phyloP scores from a whole-genome alignment of 2,329 filamentous ascomycete species.

The Helminthosporium solani region DNA sequence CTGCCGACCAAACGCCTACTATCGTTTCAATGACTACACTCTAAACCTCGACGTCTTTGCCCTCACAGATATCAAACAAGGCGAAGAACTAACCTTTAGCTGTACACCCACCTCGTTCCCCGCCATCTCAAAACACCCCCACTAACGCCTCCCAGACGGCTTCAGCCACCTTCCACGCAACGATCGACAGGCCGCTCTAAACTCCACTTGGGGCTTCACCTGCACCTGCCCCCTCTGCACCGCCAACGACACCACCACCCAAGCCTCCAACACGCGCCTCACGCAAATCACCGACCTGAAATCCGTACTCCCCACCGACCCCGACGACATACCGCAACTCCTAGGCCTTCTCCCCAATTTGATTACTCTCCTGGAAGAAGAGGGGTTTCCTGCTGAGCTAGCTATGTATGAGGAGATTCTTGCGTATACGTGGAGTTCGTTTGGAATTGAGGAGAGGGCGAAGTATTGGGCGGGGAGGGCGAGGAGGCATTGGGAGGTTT shows the following conservation, averaged over 20 bases:
- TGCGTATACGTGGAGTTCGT: conserved; percentile 32
- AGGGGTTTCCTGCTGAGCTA: conserved; percentile 25
- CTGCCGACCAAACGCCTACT: conserved; percentile 36
- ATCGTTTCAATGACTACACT: conserved; percentile 34
- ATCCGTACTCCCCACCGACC: conserved; percentile 21
- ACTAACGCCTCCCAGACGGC: conserved; percentile 22
- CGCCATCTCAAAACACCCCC: background rate
- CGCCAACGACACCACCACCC: conserved; percentile 11
- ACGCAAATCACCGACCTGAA: conserved; percentile 28
- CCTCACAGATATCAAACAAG: conserved; percentile 26
- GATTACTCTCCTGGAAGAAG: conserved; percentile 27
- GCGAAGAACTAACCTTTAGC: conserved; percentile 33
- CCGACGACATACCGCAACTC: conserved; percentile 20
- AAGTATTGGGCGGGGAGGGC: conserved; percentile 31
- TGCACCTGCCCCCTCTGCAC: conserved; percentile 35
- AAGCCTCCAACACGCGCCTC: conserved; percentile 29
- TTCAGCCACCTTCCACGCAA: conserved; percentile 19
- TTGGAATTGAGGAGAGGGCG: conserved; percentile 26
- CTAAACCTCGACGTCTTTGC: conserved; percentile 31
- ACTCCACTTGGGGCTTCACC: conserved; percentile 30
- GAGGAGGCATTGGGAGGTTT: conserved; percentile 24
- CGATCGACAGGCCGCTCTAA: conserved; percentile 19
- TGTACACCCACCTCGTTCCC: conserved; percentile 16
- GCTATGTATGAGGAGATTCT: conserved; percentile 36
- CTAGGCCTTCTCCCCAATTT: conserved; percentile 26